These are phyloP conservation scores for Miscanthus sacchariflorus DNA, from an alignment of 202 grass and related monocot genomes.

Conservation along the genomic window DNA sequence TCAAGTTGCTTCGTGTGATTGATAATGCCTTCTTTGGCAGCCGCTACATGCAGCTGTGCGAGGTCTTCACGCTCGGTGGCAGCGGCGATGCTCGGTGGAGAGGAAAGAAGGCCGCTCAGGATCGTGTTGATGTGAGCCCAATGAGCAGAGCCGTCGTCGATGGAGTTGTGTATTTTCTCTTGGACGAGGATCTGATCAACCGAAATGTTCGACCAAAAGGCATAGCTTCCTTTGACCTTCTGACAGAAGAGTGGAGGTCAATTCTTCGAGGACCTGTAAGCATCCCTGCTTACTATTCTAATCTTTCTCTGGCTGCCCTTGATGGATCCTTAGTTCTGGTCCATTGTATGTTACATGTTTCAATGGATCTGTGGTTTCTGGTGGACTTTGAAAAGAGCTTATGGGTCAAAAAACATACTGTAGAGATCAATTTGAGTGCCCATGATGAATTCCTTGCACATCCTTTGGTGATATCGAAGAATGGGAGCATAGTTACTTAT, in stretches of 20 bases:
- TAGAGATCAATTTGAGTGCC: not conserved
- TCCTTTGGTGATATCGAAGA: not conserved
- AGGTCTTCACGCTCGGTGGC: slow-evolving; percentile 12
- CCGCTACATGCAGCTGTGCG: not conserved
- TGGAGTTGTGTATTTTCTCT: not conserved
- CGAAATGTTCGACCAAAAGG: not conserved
- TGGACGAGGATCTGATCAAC: not conserved
- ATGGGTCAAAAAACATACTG: not conserved
- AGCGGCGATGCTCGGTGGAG: slow-evolving; percentile 3
- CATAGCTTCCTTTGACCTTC: not conserved
- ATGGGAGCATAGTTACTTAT: not conserved
- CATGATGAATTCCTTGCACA: not conserved
- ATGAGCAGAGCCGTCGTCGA: not conserved
- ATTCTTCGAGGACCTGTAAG: not conserved
- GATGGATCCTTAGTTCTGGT: not conserved
- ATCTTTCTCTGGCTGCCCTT: not conserved
- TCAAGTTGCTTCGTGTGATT: slow-evolving; percentile 39
- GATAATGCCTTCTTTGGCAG: no score
- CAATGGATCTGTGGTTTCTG: not conserved
- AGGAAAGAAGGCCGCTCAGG: not conserved
- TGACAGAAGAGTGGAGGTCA: not conserved
- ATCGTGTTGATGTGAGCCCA: not conserved
- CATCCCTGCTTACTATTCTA: not conserved
- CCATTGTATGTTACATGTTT: not conserved
- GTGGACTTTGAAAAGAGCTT: not conserved